These are phyloP conservation scores for Thelonectria blattea DNA, from an alignment of 2,329 filamentous ascomycete species.

Conservation along the genomic window DNA sequence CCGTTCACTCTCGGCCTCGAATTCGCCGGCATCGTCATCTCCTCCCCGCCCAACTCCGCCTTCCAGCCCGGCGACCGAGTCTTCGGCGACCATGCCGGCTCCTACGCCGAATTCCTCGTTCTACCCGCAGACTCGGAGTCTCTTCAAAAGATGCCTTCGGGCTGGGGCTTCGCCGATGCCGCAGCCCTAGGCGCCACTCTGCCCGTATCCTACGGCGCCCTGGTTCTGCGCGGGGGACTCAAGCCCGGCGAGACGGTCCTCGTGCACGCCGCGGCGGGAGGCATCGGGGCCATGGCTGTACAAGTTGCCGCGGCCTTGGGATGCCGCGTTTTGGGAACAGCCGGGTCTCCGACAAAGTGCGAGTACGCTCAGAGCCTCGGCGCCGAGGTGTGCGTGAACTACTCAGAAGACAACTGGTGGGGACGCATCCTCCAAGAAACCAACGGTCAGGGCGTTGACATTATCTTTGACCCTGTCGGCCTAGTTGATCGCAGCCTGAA, in stretches of 20 bases:
- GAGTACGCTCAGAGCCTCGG: conserved; percentile 47
- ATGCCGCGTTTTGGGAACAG: conserved; percentile 59
- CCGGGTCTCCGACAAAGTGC: conserved; percentile 54
- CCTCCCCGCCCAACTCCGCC: conserved; percentile 41
- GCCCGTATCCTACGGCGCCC: conserved; percentile 60
- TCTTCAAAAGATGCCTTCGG: conserved; percentile 52
- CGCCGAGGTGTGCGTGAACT: conserved; percentile 50
- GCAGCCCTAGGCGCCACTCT: conserved; percentile 61
- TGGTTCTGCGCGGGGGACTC: conserved; percentile 50
- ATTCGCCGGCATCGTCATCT: conserved; percentile 60
- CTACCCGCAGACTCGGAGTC: conserved; percentile 41
- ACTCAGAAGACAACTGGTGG: conserved; percentile 53
- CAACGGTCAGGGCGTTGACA: conserved; percentile 57
- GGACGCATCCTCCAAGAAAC: conserved; percentile 56
- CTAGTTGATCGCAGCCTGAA: conserved; percentile 60
- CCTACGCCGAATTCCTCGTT: conserved; percentile 58
- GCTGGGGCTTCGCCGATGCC: conserved; percentile 54
- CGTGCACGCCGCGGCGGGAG: conserved; percentile 62
- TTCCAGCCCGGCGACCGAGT: conserved; percentile 57
- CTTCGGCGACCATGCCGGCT: conserved; percentile 58
- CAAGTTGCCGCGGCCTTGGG: conserved; percentile 61
- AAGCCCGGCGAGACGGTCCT: conserved; percentile 55
- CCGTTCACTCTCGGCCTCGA: conserved; percentile 67
- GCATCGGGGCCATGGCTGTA: conserved; percentile 60
- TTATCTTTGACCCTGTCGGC: conserved; percentile 65